Evolutionary conservation across 2,329 filamentous ascomycete species (phyloP).

Genomic region (Hymenoscyphus repandus): DNA sequence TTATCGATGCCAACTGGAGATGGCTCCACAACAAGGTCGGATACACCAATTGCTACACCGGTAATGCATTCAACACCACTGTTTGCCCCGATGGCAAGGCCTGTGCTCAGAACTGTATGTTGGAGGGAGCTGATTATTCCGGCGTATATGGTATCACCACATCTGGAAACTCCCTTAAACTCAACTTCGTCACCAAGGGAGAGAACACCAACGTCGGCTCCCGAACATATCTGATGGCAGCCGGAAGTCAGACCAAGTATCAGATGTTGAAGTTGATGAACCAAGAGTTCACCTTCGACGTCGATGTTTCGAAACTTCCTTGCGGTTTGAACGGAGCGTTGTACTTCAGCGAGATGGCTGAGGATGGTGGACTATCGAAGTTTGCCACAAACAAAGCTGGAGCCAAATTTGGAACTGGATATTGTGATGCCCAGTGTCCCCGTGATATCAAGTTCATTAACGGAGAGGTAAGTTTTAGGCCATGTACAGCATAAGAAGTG

Average conservation of each 20-base stretch:
- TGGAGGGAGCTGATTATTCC: constrained; percentile 50
- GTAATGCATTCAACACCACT: constrained; percentile 38
- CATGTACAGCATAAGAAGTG: not conserved
- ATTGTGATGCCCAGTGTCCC: constrained; percentile 57
- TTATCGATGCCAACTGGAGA: constrained; percentile 54
- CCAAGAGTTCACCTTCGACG: constrained; percentile 69
- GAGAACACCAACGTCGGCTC: constrained; percentile 43
- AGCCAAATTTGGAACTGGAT: constrained; percentile 57
- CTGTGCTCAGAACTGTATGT: constrained; percentile 46
- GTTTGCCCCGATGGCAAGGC: constrained; percentile 39
- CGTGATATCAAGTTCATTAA: constrained; percentile 49
- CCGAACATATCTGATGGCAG: constrained; percentile 61
- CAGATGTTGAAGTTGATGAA: constrained; percentile 60
- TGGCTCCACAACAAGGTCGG: constrained; percentile 47
- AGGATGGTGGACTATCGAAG: constrained; percentile 52
- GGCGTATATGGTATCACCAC: constrained; percentile 51
- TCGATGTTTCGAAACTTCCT: constrained; percentile 63
- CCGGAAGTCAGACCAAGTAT: constrained; percentile 49
- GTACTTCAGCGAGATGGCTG: constrained; percentile 61
- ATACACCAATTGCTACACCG: constrained; percentile 37
- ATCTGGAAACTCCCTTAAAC: constrained; percentile 45
- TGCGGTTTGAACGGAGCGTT: constrained; percentile 70
- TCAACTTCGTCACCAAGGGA: constrained; percentile 52
- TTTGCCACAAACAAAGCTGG: constrained; percentile 51
- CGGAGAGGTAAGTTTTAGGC: constrained; percentile 37